Conservation (phyloP, 2,329 filamentous ascomycete species). For the Westerdykella sp. region DNA sequence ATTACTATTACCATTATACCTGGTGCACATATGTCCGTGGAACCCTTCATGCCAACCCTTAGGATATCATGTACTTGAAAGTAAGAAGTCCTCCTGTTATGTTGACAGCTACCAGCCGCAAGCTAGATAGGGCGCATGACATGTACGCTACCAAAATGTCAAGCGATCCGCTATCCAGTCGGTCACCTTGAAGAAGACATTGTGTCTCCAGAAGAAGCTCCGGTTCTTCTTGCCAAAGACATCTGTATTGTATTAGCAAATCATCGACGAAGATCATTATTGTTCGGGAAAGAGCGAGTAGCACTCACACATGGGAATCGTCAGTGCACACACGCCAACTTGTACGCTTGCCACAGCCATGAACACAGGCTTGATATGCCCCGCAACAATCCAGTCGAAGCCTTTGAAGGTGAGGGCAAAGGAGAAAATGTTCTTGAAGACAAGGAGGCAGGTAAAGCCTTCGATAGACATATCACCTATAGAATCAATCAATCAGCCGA, state of each 20-base stretch:
- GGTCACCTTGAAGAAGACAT: slow-evolving; percentile 28
- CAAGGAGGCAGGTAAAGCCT: slow-evolving; percentile 79
- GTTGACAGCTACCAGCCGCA: background rate
- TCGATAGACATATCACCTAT: slow-evolving; percentile 74
- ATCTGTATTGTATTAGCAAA: slow-evolving; percentile 12
- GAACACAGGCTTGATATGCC: slow-evolving; percentile 62
- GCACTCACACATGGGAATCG: slow-evolving; percentile 71
- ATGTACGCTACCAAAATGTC: slow-evolving; percentile 3
- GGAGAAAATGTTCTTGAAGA: slow-evolving; percentile 93
- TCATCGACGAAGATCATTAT: background rate
- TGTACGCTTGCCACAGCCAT: slow-evolving; percentile 69
- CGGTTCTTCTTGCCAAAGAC: slow-evolving; percentile 34
- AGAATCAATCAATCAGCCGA: background rate
- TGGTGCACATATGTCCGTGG: background rate
- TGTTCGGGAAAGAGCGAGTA: slow-evolving; percentile 1
- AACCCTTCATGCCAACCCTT: background rate
- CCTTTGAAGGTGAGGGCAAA: slow-evolving; percentile 79
- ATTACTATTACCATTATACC: background rate
- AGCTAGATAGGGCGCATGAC: background rate
- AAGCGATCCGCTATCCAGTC: slow-evolving; percentile 26
- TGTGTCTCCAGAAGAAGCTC: slow-evolving; percentile 29
- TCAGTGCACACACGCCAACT: slow-evolving; percentile 66
- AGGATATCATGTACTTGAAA: no score
- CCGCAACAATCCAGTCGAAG: slow-evolving; percentile 69
- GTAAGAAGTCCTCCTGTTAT: background rate